These are phyloP conservation scores for Stachybotrys chartarum DNA, from an alignment of 2,329 filamentous ascomycete species.

Conservation along the genomic window DNA sequence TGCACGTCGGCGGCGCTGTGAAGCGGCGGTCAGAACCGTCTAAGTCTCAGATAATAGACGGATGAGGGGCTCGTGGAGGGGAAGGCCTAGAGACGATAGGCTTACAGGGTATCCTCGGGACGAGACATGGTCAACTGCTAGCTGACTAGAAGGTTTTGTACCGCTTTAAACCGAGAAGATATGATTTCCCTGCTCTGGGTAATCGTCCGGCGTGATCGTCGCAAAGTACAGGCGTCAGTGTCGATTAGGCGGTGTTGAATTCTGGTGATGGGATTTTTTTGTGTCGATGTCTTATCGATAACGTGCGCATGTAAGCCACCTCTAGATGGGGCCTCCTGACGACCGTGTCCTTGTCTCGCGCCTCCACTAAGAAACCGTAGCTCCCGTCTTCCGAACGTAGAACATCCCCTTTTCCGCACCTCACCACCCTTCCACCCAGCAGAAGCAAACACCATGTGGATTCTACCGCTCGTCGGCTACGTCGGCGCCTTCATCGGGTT, in stretches of 20 bases:
- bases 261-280: background rate
- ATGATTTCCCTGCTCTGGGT: background rate
- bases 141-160: background rate
- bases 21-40: slow-evolving; percentile 1
- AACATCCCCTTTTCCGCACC: background rate
- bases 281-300: slow-evolving; percentile 1
- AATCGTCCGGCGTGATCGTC: background rate
- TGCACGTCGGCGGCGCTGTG: slow-evolving; percentile 86
- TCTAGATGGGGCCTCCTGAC: background rate
- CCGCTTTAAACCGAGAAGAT: background rate
- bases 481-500: slow-evolving; percentile 83
- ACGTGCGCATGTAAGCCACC: slow-evolving; percentile 1
- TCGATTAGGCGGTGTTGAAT: background rate
- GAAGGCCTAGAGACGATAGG: slow-evolving; percentile 6
- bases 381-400: background rate
- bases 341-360: background rate
- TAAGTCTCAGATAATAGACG: slow-evolving; percentile 16
- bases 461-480: slow-evolving; percentile 87
- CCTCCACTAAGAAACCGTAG: background rate
- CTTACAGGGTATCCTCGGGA: slow-evolving; percentile 88
- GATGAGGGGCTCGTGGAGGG: slow-evolving; percentile 6
- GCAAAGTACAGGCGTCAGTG: background rate
- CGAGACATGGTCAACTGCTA: slow-evolving; percentile 68
- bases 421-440: background rate
- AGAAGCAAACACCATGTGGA: slow-evolving; percentile 65